Base-by-base conservation (phyloP, 495 filamentous ascomycete species). In the Penicillium subrubescens region DNA sequence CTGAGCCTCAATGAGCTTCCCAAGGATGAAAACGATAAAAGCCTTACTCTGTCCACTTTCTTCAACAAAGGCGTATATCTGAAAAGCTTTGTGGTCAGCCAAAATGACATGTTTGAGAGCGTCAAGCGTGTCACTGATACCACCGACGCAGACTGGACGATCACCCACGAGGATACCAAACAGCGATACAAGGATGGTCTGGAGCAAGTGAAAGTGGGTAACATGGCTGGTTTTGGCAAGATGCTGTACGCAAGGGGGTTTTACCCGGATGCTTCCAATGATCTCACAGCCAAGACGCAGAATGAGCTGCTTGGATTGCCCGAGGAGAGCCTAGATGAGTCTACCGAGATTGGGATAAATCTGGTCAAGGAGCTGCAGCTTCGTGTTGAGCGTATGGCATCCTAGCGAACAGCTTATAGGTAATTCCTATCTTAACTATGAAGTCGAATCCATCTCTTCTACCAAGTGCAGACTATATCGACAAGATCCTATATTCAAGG, bases 311-410 rank as follows among this genome's bases (percentile, higher is more conserved):
- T 89, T 55, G 83, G 80, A 0, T 65, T 90, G 70, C 79, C 81
- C 25, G 73, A 80, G 67, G 88, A 89, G 76, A 81, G 80, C 61
- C 52, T 90, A 62, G 86, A 88, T 73, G 83, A 84, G 65, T 62
- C 68, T 34, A 87, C 85, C 12, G 73, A 71, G 71, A 55, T 54
- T 14, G 80, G 78, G 10, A 67, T 86, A 0, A 70, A 76, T 11
- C 65, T 76, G 65, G 71, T 75, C 41, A 65, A 68, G 55, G 61
- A 59, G 23, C 61, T 73, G 59, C 64, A 70, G 55, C 67, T 43
- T 63, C 66, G 69, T 25, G 57, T 60, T 57, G 71, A 73, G 62
- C 67, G 71, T 41, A 71, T 72, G 69, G 69, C 69, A 31, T 15
- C 67, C 5, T 69, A 69, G 67, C 31, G 8, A 33, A 33, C 31